Evolutionary conservation across 495 filamentous ascomycete species (phyloP), one percentile per base, ranked within the genome.

Genomic region (Aspergillus sclerotioniger): DNA sequence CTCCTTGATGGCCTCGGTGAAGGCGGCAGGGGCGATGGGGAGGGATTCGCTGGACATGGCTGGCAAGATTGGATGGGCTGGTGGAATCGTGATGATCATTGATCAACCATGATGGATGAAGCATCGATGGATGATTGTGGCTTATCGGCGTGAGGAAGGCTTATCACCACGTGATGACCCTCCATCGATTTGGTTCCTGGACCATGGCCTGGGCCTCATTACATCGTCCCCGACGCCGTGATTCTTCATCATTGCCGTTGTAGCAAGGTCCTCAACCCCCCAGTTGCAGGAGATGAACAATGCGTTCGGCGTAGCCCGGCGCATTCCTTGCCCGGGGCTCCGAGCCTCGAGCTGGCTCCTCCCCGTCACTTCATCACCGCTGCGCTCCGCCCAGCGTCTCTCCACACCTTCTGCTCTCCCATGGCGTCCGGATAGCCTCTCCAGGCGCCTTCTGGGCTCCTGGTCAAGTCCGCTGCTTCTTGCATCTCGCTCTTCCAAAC

Each of bases 1-100:
- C 60, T 86, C 83, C 62, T 80, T 71, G 58, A 96, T 80, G 13
- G 91, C 92, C 67, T 79, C 77, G 59, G 89, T 84, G 78, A 85
- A 80, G 49, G 66, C 70, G 29, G 60, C 54, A 8, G 66, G 67
- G 35, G 67, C 60, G 47, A 80, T 79, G 25, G 77, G 69, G 25
- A 62, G 56, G 28, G 67, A 58, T 71, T 74, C 62, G 13, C 56
- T 44, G 16, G 77, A 72, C 77, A 80, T 80, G 53, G 47, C 16
- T 6, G 19, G 49, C 35, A 21, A 45, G 17, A 20, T 31, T 51
- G 15, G 52, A 44, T 41, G 37, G 37, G 25, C 5, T 25, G 25
- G 25, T 25, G 25, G 25, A 25, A 25, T 25, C 25, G 25, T 25
- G 25, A 25, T 35, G 33, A n/a, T 12, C 8, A 41, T 6, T 41